Base-by-base conservation (phyloP, 331 rosid genomes). In the Rosa hybrid region DNA sequence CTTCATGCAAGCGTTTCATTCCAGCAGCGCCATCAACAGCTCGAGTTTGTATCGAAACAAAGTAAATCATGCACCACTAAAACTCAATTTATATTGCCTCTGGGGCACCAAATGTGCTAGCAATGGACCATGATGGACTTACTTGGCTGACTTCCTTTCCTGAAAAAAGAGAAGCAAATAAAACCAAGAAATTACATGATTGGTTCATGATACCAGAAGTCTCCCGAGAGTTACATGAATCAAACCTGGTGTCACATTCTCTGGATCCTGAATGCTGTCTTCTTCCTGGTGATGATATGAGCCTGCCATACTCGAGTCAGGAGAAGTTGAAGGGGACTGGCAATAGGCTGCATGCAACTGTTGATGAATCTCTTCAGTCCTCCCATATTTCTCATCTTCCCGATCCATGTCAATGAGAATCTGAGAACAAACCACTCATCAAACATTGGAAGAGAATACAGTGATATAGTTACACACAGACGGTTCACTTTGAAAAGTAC, bases 341-440 rank as follows among this genome's bases (percentile, higher is more conserved):
- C 90, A 84, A 76, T 96, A 96, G 0, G 90, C 90, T 74, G 93
- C 49, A 16, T 44, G 94, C 74, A 96, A 51, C 69, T 77, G 88
- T 74, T 85, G 76, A 84, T 90, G 85, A 59, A 81, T 78, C 80
- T 93, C 91, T 74, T 88, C 92, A 91, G 87, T 77, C 83, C 74
- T 86, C 77, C 92, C 91, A 54, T 62, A 49, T 42, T 80, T 85
- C 63, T 92, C 89, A 77, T 96, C 99, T 88, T 85, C 88, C 48
- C 68, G 63, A 77, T 96, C 99, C 99, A 96, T 88, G 77, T 93
- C 96, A 54, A 93, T 91, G 14, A 96, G 88, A 78, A 84, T 78
- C 99, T 96, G 87, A 11, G 80, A 25, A 77, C 67, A 60, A 46
- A 77, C 46, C 27, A 20, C 45, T 45, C 4, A 62, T 51, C 73